Percentiles rank a stretch among this genome's conserved stretches.
Evolutionary conservation across 2,329 filamentous ascomycete genomes (phyloP).

Genomic region (Arthrobotrys iridis): DNA sequence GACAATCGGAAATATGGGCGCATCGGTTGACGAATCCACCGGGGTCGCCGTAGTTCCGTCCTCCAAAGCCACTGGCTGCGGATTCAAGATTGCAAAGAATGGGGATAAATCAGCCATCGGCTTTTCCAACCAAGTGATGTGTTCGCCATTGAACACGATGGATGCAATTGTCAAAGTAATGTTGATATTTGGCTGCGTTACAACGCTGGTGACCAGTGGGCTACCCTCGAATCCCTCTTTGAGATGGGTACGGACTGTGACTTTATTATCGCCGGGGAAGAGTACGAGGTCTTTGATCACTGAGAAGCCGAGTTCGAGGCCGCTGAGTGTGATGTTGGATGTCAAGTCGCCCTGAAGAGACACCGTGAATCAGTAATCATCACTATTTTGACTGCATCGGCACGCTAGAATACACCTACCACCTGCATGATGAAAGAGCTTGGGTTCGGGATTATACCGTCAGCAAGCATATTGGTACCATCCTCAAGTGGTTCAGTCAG

Average conservation of each 20-base stretch:
- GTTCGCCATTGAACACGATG: constrained; percentile 53
- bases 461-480: constrained; percentile 70
- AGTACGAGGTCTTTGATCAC: constrained; percentile 70
- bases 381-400: not conserved
- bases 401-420: too few relatives aligned
- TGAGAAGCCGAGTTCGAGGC: constrained; percentile 67
- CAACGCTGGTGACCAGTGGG: constrained; percentile 60
- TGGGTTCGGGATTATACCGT: constrained; percentile 71
- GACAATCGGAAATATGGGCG: not conserved
- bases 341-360: constrained; percentile 69
- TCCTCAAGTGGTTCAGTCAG: constrained; percentile 61
- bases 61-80: not conserved
- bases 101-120: constrained; percentile 52
- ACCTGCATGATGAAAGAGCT: constrained; percentile 72
- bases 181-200: constrained; percentile 22
- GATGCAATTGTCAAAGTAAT: constrained; percentile 56
- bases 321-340: constrained; percentile 70
- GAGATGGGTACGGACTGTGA: constrained; percentile 68
- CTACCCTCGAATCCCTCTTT: constrained; percentile 62
- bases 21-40: not conserved
- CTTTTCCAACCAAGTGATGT: constrained; percentile 56
- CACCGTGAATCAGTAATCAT: not conserved
- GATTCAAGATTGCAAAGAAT: constrained; percentile 34
- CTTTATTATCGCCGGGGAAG: constrained; percentile 69
- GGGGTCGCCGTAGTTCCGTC: not conserved